Percentiles rank a stretch among this genome's conserved stretches.
These are phyloP conservation scores for Aspergillus sp. DNA, from an alignment of 2,329 filamentous ascomycete species.

Conservation along the genomic window DNA sequence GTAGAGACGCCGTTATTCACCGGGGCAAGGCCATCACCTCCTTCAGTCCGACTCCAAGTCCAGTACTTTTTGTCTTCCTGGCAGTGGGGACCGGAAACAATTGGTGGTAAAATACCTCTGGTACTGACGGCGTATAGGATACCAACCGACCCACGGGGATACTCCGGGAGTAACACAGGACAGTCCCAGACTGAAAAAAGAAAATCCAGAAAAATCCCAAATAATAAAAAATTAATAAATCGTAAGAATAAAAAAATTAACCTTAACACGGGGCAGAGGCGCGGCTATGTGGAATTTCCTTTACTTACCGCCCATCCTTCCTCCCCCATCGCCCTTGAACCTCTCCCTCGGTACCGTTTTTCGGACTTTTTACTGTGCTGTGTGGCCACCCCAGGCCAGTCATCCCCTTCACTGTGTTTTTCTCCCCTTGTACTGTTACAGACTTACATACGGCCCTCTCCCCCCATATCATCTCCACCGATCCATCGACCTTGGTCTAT, in stretches of 20 bases:
- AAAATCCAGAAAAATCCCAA: conserved; percentile 17
- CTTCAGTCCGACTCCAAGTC: conserved; percentile 15
- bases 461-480: conserved; percentile 29
- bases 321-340: conserved; percentile 23
- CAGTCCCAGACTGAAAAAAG: conserved; percentile 17
- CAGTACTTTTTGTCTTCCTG: conserved; percentile 30
- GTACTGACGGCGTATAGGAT: conserved; percentile 29
- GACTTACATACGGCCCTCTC: conserved; percentile 25
- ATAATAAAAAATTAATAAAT: conserved; percentile 16
- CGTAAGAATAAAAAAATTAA: conserved; percentile 14
- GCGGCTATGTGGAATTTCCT: conserved; percentile 24
- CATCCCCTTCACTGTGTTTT: conserved; percentile 17
- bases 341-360: conserved; percentile 31
- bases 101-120: conserved; percentile 31
- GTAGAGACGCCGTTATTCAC: conserved; percentile 4
- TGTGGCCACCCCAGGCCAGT: conserved; percentile 26
- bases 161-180: conserved; percentile 32
- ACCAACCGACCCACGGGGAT: conserved; percentile 29
- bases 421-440: conserved; percentile 30
- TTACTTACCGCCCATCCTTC: conserved; percentile 31
- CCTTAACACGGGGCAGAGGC: conserved; percentile 25
- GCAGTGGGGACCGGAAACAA: conserved; percentile 33
- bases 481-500: conserved; percentile 26
- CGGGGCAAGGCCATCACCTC: conserved; percentile 5
- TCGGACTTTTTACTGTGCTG: conserved; percentile 24